These are phyloP conservation scores for Russula earlei DNA, from an alignment of 768 basidiomycete genomes.

Conservation along the genomic window DNA sequence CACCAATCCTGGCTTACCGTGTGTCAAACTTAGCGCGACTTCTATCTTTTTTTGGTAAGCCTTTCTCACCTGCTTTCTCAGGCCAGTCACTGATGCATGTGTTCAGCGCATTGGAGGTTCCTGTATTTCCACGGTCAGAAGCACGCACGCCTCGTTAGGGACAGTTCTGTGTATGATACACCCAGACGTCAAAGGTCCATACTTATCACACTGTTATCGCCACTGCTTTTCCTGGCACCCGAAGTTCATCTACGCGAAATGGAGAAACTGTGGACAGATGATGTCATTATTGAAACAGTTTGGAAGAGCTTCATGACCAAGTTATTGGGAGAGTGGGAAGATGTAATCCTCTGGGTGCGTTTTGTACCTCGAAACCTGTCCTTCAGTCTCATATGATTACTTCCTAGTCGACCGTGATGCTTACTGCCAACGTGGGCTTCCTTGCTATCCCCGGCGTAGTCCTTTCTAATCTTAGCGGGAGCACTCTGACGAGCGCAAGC, in stretches of 20 bases:
- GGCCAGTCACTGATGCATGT: not conserved
- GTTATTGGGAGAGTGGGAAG: not conserved
- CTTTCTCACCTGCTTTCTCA: too few relatives aligned
- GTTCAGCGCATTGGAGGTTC: constrained; percentile 11
- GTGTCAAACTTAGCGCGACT: not conserved
- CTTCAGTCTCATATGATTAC: not conserved
- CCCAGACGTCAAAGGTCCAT: not conserved
- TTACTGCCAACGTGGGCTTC: constrained; percentile 28
- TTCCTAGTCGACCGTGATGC: constrained; percentile 26
- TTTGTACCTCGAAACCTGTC: not conserved
- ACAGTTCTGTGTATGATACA: not conserved
- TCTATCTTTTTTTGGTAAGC: constrained; percentile 8
- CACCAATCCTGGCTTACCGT: not conserved
- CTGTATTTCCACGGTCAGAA: constrained; percentile 10
- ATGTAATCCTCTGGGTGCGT: constrained; percentile 1
- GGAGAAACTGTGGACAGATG: constrained; percentile 1
- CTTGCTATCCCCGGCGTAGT: constrained; percentile 28
- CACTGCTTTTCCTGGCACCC: constrained; percentile 4
- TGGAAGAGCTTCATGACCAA: constrained; percentile 8
- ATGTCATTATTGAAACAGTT: not conserved
- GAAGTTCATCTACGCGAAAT: constrained; percentile 9
- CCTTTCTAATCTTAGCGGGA: not conserved
- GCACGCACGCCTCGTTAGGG: not conserved
- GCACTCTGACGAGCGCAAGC: not conserved
- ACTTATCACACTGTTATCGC: constrained; percentile 2